phyloP scores from a whole-genome alignment of 2,329 filamentous ascomycete species.

The Ramularia endophylla region DNA sequence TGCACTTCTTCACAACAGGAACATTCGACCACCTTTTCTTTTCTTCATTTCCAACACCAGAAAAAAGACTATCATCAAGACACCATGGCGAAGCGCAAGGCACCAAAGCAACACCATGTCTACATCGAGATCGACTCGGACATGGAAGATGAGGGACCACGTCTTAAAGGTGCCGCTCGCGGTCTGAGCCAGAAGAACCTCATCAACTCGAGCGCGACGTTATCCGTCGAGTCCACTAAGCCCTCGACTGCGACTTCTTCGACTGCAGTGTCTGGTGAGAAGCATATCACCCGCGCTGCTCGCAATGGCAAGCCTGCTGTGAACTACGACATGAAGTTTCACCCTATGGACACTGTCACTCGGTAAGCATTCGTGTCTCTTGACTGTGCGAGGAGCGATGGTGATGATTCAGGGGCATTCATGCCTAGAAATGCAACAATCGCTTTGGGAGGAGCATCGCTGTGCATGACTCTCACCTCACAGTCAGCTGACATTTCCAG shows the following conservation, averaged over 20 bases:
- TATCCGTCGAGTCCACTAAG: conserved; percentile 4
- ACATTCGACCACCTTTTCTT: neutral
- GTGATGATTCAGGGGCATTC: too few relatives aligned
- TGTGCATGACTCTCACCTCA: too few relatives aligned
- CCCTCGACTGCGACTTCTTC: neutral
- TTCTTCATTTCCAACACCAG: neutral
- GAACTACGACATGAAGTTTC: conserved; percentile 19
- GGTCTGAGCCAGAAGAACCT: conserved; percentile 10
- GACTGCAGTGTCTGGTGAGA: neutral
- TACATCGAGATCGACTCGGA: conserved; percentile 3
- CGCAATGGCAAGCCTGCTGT: conserved; percentile 11
- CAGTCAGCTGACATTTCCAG: too few relatives aligned
- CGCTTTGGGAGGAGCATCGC: too few relatives aligned
- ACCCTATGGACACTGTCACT: conserved; percentile 24
- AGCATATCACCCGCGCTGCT: conserved; percentile 13
- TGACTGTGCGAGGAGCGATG: too few relatives aligned
- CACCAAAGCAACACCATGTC: conserved; percentile 1
- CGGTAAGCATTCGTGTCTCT: conserved; percentile 4
- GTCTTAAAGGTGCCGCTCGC: conserved; percentile 7
- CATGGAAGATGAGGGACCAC: conserved; percentile 5
- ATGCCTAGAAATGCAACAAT: too few relatives aligned
- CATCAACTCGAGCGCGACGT: conserved; percentile 5
- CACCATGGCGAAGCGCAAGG: neutral
- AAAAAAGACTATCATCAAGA: neutral
- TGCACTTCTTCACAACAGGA: too few relatives aligned